phyloP scores from a whole-genome alignment of 1,284 basidiomycete genomes.

The Malassezia globosa region DNA sequence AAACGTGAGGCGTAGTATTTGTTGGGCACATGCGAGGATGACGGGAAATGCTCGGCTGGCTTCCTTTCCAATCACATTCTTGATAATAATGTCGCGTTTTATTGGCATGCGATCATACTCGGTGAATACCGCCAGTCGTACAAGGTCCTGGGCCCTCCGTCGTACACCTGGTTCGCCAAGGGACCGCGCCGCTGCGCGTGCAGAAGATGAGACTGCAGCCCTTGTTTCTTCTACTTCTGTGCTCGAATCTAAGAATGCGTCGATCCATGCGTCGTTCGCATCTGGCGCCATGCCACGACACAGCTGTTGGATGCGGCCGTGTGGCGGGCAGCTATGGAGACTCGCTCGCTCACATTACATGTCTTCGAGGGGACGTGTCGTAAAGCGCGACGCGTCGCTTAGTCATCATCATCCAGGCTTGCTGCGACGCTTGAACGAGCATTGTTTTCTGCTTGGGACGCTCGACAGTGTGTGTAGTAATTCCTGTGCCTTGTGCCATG shows the following conservation, averaged over 20 bases:
- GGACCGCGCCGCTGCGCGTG: neutral
- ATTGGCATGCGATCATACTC: slow-evolving; percentile 19
- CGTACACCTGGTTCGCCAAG: neutral
- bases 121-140: slow-evolving; percentile 23
- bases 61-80: slow-evolving; percentile 21
- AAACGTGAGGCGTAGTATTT: slow-evolving; percentile 21
- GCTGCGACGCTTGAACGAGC: too few relatives aligned
- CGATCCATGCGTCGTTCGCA: slow-evolving; percentile 3
- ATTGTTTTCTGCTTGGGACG: too few relatives aligned
- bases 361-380: too few relatives aligned
- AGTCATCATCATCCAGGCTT: too few relatives aligned
- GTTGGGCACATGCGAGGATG: slow-evolving; percentile 18
- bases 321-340: too few relatives aligned
- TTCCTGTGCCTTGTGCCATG: too few relatives aligned
- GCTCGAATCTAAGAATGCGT: neutral
- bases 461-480: too few relatives aligned
- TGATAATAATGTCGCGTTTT: slow-evolving; percentile 17
- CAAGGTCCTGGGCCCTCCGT: slow-evolving; percentile 20
- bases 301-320: too few relatives aligned
- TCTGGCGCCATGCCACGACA: neutral
- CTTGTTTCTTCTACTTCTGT: neutral
- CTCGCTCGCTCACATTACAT: too few relatives aligned
- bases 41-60: slow-evolving; percentile 20
- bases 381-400: too few relatives aligned
- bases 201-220: neutral